These are phyloP conservation scores for Jaenimonas drosophilae DNA, from an alignment of 208 protist genomes.

Conservation along the genomic window DNA sequence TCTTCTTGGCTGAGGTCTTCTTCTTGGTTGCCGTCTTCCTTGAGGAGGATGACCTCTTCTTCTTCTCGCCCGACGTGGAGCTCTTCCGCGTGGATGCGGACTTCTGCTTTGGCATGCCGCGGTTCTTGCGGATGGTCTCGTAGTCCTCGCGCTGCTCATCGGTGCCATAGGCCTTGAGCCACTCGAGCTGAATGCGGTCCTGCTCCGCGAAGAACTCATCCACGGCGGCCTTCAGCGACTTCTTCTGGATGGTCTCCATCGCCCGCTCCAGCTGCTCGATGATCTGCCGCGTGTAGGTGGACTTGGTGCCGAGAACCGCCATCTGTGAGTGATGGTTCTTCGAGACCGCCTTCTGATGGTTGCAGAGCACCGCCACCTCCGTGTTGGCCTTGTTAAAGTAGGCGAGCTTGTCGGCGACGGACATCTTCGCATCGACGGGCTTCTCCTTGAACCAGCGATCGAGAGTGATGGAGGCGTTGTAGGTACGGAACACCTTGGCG, in stretches of 20 bases:
- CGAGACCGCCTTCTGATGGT: constrained; percentile 96
- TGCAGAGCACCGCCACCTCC: constrained; percentile 98
- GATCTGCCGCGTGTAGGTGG: constrained; percentile 52
- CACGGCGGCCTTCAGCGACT: constrained; percentile 53
- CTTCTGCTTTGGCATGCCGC: constrained; percentile 16
- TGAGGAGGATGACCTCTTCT: constrained; percentile 10
- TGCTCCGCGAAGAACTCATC: constrained; percentile 81
- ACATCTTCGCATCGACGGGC: constrained; percentile 52
- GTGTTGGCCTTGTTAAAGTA: constrained; percentile 98
- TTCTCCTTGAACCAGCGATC: constrained; percentile 93
- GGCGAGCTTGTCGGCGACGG: constrained; percentile 82
- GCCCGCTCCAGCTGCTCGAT: constrained; percentile 79
- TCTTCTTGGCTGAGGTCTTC: constrained; percentile 13
- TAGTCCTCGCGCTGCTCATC: constrained; percentile 86
- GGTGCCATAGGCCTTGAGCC: constrained; percentile 82
- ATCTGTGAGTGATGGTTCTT: constrained; percentile 84
- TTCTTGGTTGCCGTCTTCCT: constrained; percentile 17
- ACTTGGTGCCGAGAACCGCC: constrained; percentile 73
- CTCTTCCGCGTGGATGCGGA: constrained; percentile 14
- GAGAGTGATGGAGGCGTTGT: constrained; percentile 98
- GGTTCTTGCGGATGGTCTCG: constrained; percentile 64
- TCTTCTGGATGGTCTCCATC: constrained; percentile 38
- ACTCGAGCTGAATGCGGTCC: constrained; percentile 83
- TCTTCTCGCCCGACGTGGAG: constrained; percentile 12
- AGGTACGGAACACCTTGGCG: constrained; percentile 99